These are phyloP conservation scores for Raffaelea albimanens DNA, from an alignment of 2,329 filamentous ascomycete genomes.

Conservation along the genomic window DNA sequence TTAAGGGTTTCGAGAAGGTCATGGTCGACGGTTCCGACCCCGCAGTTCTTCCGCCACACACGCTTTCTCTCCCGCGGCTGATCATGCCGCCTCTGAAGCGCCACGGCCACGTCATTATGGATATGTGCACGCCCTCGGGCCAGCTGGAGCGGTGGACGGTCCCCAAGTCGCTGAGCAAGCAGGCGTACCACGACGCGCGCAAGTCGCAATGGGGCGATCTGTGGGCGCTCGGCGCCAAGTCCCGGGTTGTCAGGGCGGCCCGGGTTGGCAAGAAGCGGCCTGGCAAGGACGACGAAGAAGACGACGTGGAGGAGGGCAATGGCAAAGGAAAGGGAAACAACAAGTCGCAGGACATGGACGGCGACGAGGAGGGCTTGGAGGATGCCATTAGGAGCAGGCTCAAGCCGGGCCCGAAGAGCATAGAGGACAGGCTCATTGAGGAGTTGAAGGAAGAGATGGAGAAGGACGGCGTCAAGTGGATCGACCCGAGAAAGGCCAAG, in stretches of 20 bases:
- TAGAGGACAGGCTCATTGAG: too few species aligned
- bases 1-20: background rate
- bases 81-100: slow-evolving; percentile 79
- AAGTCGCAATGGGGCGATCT: slow-evolving; percentile 89
- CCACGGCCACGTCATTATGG: slow-evolving; percentile 77
- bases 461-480: too few species aligned
- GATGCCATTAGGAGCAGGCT: too few species aligned
- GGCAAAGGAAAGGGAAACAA: slow-evolving; percentile 20
- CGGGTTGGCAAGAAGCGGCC: slow-evolving; percentile 48
- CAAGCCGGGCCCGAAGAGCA: too few species aligned
- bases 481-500: too few species aligned
- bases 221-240: slow-evolving; percentile 93
- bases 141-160: slow-evolving; percentile 91
- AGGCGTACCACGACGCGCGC: slow-evolving; percentile 84
- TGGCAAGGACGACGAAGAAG: slow-evolving; percentile 26
- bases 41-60: slow-evolving; percentile 7
- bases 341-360: background rate
- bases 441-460: too few species aligned
- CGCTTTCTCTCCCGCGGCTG: slow-evolving; percentile 54
- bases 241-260: too few species aligned
- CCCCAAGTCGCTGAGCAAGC: slow-evolving; percentile 67
- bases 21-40: background rate
- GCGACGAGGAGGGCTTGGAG: background rate
- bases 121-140: slow-evolving; percentile 80
- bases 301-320: too few species aligned